These are phyloP conservation scores for Kwoniella europaea DNA, from an alignment of 768 basidiomycete genomes.

Conservation along the genomic window DNA sequence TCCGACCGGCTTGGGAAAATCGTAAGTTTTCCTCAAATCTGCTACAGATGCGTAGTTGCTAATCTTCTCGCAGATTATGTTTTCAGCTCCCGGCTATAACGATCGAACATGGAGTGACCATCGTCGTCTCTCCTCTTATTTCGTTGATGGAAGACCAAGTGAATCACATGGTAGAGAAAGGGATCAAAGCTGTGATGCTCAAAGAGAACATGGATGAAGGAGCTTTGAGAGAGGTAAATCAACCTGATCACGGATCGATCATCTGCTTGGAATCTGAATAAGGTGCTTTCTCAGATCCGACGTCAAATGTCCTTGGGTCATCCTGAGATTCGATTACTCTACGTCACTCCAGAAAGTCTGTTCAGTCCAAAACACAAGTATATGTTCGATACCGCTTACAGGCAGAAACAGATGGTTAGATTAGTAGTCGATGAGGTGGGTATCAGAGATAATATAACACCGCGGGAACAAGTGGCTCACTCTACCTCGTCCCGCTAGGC, in stretches of 20 bases:
- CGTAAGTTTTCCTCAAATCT: constrained; percentile 32
- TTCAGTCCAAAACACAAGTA: constrained; percentile 33
- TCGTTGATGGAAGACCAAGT: constrained; percentile 57
- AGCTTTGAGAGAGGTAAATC: constrained; percentile 35
- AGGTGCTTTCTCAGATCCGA: constrained; percentile 35
- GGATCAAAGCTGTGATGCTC: constrained; percentile 49
- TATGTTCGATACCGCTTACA: constrained; percentile 40
- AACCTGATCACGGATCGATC: neutral
- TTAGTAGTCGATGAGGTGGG: constrained; percentile 58
- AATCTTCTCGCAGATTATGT: constrained; percentile 40
- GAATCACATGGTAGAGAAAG: constrained; percentile 35
- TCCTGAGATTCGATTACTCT: constrained; percentile 51
- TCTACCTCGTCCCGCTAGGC: constrained; percentile 36
- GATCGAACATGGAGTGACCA: constrained; percentile 51
- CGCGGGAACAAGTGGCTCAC: neutral
- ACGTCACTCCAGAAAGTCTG: constrained; percentile 55
- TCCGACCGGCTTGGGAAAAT: constrained; percentile 57
- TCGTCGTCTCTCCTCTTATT: constrained; percentile 56
- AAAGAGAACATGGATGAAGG: constrained; percentile 37
- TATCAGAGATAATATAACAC: neutral
- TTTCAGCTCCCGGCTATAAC: constrained; percentile 57
- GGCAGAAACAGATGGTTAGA: constrained; percentile 53
- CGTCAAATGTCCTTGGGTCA: constrained; percentile 51
- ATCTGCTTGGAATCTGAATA: neutral
- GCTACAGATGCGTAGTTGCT: neutral